A percentile compares a stretch with the other conserved stretches of the same genome.
Conservation (phyloP, 2,329 filamentous ascomycete genomes). For the Epichloe coenophiala region DNA sequence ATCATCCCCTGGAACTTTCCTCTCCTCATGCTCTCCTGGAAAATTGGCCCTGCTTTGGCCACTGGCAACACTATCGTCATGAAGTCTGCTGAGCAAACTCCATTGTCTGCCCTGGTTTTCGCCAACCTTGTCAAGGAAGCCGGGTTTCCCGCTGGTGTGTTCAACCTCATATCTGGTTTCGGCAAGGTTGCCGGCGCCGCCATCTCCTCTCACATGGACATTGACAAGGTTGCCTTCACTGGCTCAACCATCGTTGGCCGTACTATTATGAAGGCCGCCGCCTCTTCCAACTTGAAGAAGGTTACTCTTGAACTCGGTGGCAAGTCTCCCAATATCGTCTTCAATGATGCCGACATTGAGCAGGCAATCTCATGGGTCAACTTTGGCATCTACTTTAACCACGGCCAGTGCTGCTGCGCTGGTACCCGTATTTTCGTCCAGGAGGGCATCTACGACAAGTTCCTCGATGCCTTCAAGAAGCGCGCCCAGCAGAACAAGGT, state of each 20-base stretch:
- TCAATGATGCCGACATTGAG: constrained; percentile 65
- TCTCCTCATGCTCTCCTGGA: constrained; percentile 70
- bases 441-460: constrained; percentile 78
- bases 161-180: constrained; percentile 67
- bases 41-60: constrained; percentile 62
- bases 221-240: constrained; percentile 77
- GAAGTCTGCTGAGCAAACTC: constrained; percentile 67
- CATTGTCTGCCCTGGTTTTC: constrained; percentile 53
- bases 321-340: constrained; percentile 72
- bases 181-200: constrained; percentile 68
- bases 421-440: constrained; percentile 78
- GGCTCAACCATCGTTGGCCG: constrained; percentile 63
- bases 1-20: constrained; percentile 89
- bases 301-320: constrained; percentile 68
- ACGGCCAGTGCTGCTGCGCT: constrained; percentile 57
- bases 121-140: constrained; percentile 57
- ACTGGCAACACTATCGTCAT: constrained; percentile 60
- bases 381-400: constrained; percentile 53
- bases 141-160: constrained; percentile 64
- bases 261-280: constrained; percentile 68
- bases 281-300: constrained; percentile 68
- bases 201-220: constrained; percentile 61
- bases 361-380: constrained; percentile 69
- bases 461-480: constrained; percentile 67
- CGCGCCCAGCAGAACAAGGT: constrained; percentile 62